Base-by-base conservation (phyloP, 805 yeast species). In the Candida ovalis region DNA sequence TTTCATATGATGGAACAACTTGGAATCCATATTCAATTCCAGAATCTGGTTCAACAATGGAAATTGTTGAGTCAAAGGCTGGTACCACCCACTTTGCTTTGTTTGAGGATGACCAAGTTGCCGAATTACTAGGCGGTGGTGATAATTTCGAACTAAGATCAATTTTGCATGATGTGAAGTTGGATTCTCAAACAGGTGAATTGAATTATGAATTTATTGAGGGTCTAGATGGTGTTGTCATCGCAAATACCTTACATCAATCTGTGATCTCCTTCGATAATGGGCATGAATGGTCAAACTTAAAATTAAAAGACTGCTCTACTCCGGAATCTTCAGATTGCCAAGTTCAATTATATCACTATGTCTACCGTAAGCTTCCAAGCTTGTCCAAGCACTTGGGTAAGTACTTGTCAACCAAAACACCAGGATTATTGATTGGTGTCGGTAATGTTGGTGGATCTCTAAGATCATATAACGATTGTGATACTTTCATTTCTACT, bases 401-500 rank as follows among this genome's bases (percentile, higher is more conserved):
- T 5, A 55, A 64, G 56, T 61, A 62, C 54, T 55, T 62, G 43
- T 64, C 72, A n/a, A 69, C 75, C 10, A 67, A 69, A 10, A 70
- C 72, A 27, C 77, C 79, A 2, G 80, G 80, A 42, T 53, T 76
- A 23, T 43, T 75, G 12, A 56, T 75, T 9, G 79, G 74, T 48
- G 66, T 72, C 39, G 79, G 78, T 47, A 65, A 69, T 43, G 59
- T 64, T 5, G 74, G 74, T 6, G 37, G 49, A 7, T 46, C 49
- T 13, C 53, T 67, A 27, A 45, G 43, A 30, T 45, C 59, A 1
- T 63, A 61, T 41, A 64, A 57, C 3, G 57, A 64, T 15, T 60
- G 72, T 38, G 68, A 68, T 44, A 77, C 88, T 2, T 87, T 70
- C 61, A 61, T 85, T 6, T 83, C 92, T 0, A 67, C 80, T 41